Percentiles rank a stretch among this genome's conserved stretches.
These are phyloP conservation scores for Microdochium nivale DNA, from an alignment of 2,329 filamentous ascomycete species.

Conservation along the genomic window DNA sequence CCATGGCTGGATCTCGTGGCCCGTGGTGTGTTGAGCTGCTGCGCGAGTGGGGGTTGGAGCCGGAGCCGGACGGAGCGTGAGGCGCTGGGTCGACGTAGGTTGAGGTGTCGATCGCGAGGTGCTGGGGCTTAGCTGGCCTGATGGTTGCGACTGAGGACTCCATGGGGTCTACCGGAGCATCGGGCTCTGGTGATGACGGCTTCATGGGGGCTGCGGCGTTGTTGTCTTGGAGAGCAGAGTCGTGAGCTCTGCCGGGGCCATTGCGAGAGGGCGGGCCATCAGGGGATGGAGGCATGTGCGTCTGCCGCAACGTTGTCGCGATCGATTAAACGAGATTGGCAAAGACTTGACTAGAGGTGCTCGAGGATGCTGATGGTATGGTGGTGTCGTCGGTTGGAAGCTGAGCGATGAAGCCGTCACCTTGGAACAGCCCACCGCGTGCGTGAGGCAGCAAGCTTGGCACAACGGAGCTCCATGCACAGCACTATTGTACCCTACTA, in stretches of 20 bases:
- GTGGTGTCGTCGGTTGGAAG: no score
- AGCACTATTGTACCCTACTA: no score
- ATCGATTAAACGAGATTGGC: neutral
- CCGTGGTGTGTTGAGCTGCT: slow-evolving; percentile 47
- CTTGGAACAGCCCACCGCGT: no score
- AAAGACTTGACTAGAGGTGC: neutral
- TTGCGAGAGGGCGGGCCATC: neutral
- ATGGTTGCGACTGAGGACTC: slow-evolving; percentile 39
- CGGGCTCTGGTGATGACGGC: neutral
- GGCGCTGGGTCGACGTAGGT: slow-evolving; percentile 51
- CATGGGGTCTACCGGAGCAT: slow-evolving; percentile 14
- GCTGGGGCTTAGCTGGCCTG: slow-evolving; percentile 35
- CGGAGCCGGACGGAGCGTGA: slow-evolving; percentile 37
- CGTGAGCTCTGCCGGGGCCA: neutral
- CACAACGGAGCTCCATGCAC: no score
- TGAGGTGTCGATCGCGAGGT: slow-evolving; percentile 36
- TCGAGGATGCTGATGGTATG: neutral
- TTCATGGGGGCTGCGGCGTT: neutral
- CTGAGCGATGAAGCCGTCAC: no score
- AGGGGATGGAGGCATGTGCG: neutral
- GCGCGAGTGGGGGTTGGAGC: slow-evolving; percentile 49
- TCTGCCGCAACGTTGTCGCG: neutral
- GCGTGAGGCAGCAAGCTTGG: no score
- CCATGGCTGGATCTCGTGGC: slow-evolving; percentile 32
- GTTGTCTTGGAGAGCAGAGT: neutral